Evolutionary conservation across 805 yeast genomes (phyloP), one percentile per base, ranked within the genome.

Genomic region (Scheffersomyces lignosus): DNA sequence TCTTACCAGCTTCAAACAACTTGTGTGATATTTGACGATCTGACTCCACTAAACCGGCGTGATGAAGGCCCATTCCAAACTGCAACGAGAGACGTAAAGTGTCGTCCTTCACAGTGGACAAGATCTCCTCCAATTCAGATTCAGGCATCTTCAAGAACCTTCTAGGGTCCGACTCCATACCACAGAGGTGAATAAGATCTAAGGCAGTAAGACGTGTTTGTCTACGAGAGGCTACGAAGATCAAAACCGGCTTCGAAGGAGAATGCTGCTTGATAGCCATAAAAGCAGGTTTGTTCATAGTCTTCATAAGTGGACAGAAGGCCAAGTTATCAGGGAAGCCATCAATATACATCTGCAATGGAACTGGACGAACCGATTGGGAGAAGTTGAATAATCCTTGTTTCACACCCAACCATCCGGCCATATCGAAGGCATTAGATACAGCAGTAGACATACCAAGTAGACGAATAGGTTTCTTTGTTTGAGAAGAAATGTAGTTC

Each of bases 231-330:
- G 93, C 88, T 25, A 86, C 95, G 51, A 86, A 86, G n/a, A 86
- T 80, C 48, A 86, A 70, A 8, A 83, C 91, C 0, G 96, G 96
- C 55, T 89, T 81, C 14, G 66, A 67, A 2, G 96, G 95, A 0
- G 96, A 85, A 56, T 90, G 96, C 45, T 87, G 88, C 54, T 88
- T 87, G 45, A 89, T 89, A 0, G 96, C 96, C 83, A 83, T 78
- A 52, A 85, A 89, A 0, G 95, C 91, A 1, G 97, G 96, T 51
- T 75, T 88, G 70, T 81, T 88, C 93, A 78, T 87, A 15, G 80
- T 85, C 66, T 80, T 87, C 96, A 86, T 86, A 52, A 87, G 66
- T 1, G 91, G 88, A 49, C 89, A 81, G 53, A 86, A 85, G 1
- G 88, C 89, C 43, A 83, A 70, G 44, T 83, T 82, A 45, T 85